Evolutionary conservation across 208 protist species (phyloP).

Genomic region (Acanthamoeba healyi): DNA sequence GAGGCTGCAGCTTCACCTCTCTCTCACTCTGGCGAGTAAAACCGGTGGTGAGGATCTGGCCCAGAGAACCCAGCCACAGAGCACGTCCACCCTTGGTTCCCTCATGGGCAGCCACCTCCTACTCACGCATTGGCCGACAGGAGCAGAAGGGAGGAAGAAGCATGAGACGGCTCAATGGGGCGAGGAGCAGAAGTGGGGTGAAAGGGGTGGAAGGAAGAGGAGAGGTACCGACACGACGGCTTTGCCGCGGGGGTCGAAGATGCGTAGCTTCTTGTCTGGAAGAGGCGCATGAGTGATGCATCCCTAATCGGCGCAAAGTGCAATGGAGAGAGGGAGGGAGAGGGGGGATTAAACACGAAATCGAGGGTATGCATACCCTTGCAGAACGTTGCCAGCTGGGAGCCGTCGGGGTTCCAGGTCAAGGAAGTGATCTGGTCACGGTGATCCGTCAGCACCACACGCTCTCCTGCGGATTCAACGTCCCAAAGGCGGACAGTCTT

Average conservation of each 20-base stretch:
- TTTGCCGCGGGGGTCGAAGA: background rate
- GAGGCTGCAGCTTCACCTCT: background rate
- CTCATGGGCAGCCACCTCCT: conserved; percentile 1
- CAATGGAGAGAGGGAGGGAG: too few relatives aligned
- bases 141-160: too few relatives aligned
- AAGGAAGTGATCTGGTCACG: background rate
- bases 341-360: background rate
- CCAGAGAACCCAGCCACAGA: background rate
- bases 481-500: conserved; percentile 8
- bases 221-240: background rate
- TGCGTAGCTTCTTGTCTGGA: conserved; percentile 9
- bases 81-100: background rate
- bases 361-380: background rate
- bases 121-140: background rate
- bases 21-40: background rate
- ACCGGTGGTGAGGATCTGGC: conserved; percentile 21
- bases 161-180: too few relatives aligned
- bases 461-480: background rate
- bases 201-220: background rate
- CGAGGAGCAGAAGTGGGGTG: background rate
- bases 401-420: conserved; percentile 20
- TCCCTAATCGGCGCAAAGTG: too few relatives aligned
- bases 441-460: background rate
- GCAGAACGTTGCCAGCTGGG: conserved; percentile 6
- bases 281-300: too few relatives aligned